phyloP scores from a whole-genome alignment of 2,329 filamentous ascomycete species.

The Penicillium italicum region DNA sequence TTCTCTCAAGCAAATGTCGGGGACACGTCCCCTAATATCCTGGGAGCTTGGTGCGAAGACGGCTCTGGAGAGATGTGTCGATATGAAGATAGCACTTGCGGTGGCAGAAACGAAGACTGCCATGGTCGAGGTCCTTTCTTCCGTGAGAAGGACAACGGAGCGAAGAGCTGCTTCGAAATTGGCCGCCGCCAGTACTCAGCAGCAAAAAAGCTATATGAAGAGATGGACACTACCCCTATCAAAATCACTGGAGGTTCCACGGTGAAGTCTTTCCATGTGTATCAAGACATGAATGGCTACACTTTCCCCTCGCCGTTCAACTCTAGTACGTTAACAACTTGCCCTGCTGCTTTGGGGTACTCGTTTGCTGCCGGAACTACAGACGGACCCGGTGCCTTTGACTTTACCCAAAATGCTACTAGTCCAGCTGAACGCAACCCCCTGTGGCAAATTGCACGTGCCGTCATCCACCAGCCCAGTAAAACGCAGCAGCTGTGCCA shows the following conservation, averaged over 20 bases:
- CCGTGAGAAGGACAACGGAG: conserved; percentile 43
- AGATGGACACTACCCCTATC: conserved; percentile 43
- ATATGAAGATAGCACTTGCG: conserved; percentile 75
- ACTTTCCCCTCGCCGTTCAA: conserved; percentile 68
- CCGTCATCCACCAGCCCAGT: conserved; percentile 66
- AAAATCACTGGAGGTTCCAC: conserved; percentile 55
- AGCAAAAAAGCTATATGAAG: conserved; percentile 53
- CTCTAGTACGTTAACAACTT: conserved; percentile 62
- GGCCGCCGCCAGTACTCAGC: conserved; percentile 46
- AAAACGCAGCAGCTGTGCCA: conserved; percentile 72
- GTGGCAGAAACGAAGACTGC: conserved; percentile 42
- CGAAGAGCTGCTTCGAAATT: conserved; percentile 50
- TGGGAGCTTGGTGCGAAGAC: conserved; percentile 87
- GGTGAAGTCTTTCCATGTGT: conserved; percentile 81
- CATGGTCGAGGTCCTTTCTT: conserved; percentile 48
- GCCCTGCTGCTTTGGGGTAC: conserved; percentile 83
- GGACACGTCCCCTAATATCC: conserved; percentile 83
- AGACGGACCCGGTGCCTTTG: conserved; percentile 85
- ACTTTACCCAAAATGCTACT: conserved; percentile 85
- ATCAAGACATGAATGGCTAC: conserved; percentile 75
- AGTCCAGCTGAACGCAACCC: conserved; percentile 69
- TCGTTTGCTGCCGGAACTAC: conserved; percentile 91
- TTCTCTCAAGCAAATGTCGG: conserved; percentile 91
- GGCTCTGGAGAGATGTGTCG: conserved; percentile 57
- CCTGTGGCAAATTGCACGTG: conserved; percentile 73